Percentiles rank a stretch among this genome's conserved stretches.
These are phyloP conservation scores for Phaeosphaeriaceae sp. DNA, from an alignment of 2,329 filamentous ascomycete species.

Conservation along the genomic window DNA sequence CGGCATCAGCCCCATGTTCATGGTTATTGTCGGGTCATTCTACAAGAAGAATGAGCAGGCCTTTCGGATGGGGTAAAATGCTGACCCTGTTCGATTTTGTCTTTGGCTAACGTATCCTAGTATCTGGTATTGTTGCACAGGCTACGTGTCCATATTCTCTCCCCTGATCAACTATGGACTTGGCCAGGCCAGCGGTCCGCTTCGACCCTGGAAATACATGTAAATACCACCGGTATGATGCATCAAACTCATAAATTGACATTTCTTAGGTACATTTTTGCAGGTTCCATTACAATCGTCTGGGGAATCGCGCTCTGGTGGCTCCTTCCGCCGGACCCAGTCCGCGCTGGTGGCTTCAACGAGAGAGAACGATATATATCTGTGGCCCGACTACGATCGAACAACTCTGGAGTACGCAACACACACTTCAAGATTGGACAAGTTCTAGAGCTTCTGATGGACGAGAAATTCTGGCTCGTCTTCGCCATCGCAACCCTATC, in stretches of 20 bases:
- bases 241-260: no score
- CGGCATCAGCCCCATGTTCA: slow-evolving; percentile 62
- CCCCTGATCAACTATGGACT: slow-evolving; percentile 43
- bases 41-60: slow-evolving; percentile 67
- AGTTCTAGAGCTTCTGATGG: slow-evolving; percentile 63
- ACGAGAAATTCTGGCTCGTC: slow-evolving; percentile 63
- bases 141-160: slow-evolving; percentile 37
- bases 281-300: slow-evolving; percentile 34
- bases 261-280: no score
- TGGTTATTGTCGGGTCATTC: slow-evolving; percentile 64
- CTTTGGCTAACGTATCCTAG: no score
- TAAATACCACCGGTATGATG: no score
- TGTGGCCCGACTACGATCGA: slow-evolving; percentile 74
- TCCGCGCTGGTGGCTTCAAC: slow-evolving; percentile 47
- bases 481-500: slow-evolving; percentile 35
- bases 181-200: slow-evolving; percentile 37
- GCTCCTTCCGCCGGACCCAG: slow-evolving; percentile 54
- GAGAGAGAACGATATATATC: slow-evolving; percentile 56
- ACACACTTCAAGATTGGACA: slow-evolving; percentile 73
- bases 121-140: slow-evolving; percentile 70
- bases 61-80: slow-evolving; percentile 65
- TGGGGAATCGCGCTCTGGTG: slow-evolving; percentile 36
- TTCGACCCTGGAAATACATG: slow-evolving; percentile 39
- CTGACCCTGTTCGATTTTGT: no score
- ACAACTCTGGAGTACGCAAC: slow-evolving; percentile 77